Conservation (phyloP, 257 asterid genomes). For the Solanum peruvianum region DNA sequence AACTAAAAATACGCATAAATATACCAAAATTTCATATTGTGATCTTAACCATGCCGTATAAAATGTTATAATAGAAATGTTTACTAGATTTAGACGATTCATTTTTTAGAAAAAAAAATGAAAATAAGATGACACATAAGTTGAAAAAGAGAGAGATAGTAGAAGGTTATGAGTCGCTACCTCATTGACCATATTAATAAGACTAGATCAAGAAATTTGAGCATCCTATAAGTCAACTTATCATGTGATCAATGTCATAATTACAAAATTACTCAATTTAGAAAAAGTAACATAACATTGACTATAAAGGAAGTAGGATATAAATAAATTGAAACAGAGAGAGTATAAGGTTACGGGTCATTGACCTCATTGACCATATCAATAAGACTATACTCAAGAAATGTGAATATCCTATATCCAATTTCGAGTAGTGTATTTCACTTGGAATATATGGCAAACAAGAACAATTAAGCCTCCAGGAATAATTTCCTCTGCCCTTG, state of each 20-base stretch:
- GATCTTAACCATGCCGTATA: background rate
- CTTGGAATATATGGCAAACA: background rate
- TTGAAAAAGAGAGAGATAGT: background rate
- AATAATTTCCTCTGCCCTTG: slow-evolving; percentile 24
- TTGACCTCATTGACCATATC: background rate
- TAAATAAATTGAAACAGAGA: background rate
- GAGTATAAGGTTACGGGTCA: background rate
- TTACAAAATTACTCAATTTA: background rate
- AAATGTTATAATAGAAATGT: background rate
- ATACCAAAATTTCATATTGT: background rate
- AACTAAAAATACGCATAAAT: no score
- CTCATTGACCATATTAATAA: background rate
- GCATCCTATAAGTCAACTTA: background rate
- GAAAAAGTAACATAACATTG: background rate
- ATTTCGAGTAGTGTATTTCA: background rate
- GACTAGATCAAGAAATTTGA: background rate
- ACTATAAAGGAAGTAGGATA: background rate
- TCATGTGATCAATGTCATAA: background rate
- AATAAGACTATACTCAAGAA: background rate
- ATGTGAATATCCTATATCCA: background rate
- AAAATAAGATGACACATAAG: no score
- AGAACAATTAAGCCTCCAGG: slow-evolving; percentile 19
- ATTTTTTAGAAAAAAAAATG: no score
- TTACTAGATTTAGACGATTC: background rate
- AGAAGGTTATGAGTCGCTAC: background rate